Conservation (phyloP, 2,329 filamentous ascomycete species). For the Chrysoporthe austroafricana region DNA sequence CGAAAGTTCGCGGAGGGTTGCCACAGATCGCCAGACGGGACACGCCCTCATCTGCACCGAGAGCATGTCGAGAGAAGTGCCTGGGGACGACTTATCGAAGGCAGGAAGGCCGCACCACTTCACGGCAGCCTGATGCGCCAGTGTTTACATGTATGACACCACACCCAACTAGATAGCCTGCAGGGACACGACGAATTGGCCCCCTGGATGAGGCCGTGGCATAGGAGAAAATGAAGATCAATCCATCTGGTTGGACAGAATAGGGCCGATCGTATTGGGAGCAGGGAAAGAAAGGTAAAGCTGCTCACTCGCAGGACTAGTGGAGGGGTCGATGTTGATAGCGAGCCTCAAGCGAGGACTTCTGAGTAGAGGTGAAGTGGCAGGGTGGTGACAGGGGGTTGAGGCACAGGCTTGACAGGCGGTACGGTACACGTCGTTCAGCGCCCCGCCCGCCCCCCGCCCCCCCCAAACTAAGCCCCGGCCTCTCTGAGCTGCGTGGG, state of each 20-base stretch:
- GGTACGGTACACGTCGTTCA: neutral
- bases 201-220: neutral
- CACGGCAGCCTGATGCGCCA: no score
- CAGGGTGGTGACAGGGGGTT: neutral
- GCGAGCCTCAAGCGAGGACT: neutral
- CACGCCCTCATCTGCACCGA: neutral
- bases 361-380: neutral
- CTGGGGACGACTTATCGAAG: no score
- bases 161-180: neutral
- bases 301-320: neutral
- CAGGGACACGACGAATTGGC: neutral
- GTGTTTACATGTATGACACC: neutral
- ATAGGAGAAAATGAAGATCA: neutral
- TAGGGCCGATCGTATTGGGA: neutral
- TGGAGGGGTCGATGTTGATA: no score
- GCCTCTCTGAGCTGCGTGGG: no score
- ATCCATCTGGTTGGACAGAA: neutral
- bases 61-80: neutral
- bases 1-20: neutral
- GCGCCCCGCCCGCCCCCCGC: no score
- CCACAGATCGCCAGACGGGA: neutral
- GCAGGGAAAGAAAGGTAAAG: neutral
- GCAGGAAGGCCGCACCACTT: no score
- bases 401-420: neutral
- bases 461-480: no score